phyloP scores from a whole-genome alignment of 108 stramenopile genomes.

The Fragilariopsis cylindrus region DNA sequence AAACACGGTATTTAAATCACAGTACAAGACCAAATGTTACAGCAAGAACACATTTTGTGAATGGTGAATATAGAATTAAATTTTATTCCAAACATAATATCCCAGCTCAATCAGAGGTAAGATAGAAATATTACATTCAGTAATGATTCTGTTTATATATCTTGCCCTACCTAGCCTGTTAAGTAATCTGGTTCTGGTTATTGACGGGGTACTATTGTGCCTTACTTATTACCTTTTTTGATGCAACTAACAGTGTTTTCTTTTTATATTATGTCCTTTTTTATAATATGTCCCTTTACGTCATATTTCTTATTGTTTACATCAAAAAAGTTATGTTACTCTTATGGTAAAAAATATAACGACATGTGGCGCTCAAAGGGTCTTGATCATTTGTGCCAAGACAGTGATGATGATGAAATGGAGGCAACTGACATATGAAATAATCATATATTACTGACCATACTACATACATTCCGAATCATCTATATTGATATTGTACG shows the following conservation, averaged over 20 bases:
- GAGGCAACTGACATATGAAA: too few species aligned
- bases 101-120: conserved; percentile 63
- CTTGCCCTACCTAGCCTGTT: not conserved
- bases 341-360: conserved; percentile 12
- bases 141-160: not conserved
- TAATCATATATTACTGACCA: too few species aligned
- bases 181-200: not conserved
- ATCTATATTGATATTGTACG: too few species aligned
- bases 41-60: conserved; percentile 61
- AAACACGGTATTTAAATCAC: conserved; percentile 84
- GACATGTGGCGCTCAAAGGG: conserved; percentile 14
- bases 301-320: too few species aligned
- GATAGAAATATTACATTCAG: not conserved
- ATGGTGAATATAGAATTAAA: conserved; percentile 79
- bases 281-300: too few species aligned
- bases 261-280: too few species aligned
- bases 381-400: not conserved
- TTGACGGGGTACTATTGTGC: not conserved
- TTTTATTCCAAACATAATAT: conserved; percentile 82
- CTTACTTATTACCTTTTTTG: too few species aligned
- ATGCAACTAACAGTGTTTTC: too few species aligned
- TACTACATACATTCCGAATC: too few species aligned
- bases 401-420: conserved; percentile 7
- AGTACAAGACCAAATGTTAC: conserved; percentile 65
- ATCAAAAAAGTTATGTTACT: conserved; percentile 3